These are phyloP conservation scores for Eimeria sp. DNA, from an alignment of 169 alveolate genomes.

Conservation along the genomic window DNA sequence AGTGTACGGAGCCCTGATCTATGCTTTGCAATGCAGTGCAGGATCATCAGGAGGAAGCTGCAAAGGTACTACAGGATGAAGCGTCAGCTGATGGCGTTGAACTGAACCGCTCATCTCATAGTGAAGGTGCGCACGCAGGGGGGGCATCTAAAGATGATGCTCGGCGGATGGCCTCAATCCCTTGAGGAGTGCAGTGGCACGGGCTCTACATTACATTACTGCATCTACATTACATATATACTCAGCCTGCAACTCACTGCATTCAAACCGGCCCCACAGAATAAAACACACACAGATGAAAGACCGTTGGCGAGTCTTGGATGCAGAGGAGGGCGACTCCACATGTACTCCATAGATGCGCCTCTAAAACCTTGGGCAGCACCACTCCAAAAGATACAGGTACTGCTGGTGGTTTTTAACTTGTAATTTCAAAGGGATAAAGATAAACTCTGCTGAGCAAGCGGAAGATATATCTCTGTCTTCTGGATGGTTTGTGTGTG, in stretches of 20 bases:
- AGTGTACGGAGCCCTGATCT: background rate
- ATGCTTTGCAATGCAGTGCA: background rate
- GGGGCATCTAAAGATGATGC: background rate
- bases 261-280: background rate
- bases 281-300: background rate
- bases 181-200: background rate
- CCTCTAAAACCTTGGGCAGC: background rate
- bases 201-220: background rate
- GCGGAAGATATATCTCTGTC: background rate
- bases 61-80: background rate
- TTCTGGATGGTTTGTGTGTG: background rate
- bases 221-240: background rate
- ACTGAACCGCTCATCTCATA: background rate
- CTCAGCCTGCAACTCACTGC: background rate
- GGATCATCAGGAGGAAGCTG: background rate
- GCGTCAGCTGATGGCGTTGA: background rate
- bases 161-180: constrained; percentile 4
- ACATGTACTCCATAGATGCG: background rate
- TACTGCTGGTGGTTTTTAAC: background rate
- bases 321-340: background rate
- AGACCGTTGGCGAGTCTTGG: constrained; percentile 1
- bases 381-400: background rate
- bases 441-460: background rate
- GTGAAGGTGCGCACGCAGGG: background rate
- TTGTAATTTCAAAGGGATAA: background rate